Conservation (phyloP, 257 asterid genomes). For the Rubia yunnanensis region DNA sequence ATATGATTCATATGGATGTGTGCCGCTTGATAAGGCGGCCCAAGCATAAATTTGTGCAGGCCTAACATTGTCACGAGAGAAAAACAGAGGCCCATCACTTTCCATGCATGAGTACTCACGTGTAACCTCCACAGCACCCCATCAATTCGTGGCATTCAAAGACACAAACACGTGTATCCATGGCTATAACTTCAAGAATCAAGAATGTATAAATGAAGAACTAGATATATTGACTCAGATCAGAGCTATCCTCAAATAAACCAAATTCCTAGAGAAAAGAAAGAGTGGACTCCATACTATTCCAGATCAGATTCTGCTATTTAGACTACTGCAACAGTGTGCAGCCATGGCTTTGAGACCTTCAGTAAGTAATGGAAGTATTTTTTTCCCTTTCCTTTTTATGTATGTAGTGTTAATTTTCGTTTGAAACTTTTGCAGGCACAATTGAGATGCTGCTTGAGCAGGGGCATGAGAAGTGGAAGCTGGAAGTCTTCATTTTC, state of each 20-base stretch:
- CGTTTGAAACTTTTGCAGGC: neutral
- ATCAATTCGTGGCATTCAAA: neutral
- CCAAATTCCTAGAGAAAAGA: no score
- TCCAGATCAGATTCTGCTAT: neutral
- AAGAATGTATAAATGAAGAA: neutral
- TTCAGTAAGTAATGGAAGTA: neutral
- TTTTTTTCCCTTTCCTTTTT: neutral
- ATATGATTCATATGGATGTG: no score
- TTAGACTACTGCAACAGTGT: no score
- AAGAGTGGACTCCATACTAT: neutral
- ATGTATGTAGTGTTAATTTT: neutral
- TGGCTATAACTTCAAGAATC: neutral
- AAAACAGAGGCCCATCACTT: neutral
- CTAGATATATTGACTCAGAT: neutral
- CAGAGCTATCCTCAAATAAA: neutral
- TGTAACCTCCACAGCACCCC: neutral
- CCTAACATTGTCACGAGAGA: no score
- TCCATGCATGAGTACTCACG: neutral
- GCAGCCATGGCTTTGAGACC: constrained; percentile 4
- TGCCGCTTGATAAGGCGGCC: no score
- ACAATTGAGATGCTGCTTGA: neutral
- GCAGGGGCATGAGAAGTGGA: neutral
- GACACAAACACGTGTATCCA: neutral
- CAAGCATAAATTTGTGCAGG: no score
- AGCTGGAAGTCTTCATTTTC: neutral